These are phyloP conservation scores for Sclerotiophoma versabilis DNA, from an alignment of 2,329 filamentous ascomycete species.

Conservation along the genomic window DNA sequence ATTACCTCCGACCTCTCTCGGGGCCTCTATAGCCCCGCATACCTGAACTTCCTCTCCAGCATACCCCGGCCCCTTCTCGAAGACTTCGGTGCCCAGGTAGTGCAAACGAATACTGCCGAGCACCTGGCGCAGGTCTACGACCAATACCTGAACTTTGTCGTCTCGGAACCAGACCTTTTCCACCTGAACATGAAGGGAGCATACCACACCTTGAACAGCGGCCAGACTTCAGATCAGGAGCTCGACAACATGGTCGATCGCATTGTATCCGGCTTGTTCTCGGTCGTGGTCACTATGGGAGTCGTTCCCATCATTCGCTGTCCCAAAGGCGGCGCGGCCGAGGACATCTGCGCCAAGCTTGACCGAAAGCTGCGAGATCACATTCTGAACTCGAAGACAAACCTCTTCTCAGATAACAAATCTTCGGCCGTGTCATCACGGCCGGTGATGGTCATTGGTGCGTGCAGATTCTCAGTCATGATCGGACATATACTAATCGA, in stretches of 20 bases:
- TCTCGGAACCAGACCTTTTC: slow-evolving; percentile 94
- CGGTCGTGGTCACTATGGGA: slow-evolving; percentile 98
- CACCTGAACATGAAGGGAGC: slow-evolving; percentile 92
- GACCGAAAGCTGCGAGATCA: slow-evolving; percentile 96
- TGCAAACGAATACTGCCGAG: slow-evolving; percentile 82
- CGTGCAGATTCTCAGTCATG: slow-evolving; percentile 67
- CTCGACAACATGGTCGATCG: slow-evolving; percentile 86
- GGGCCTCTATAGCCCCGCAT: slow-evolving; percentile 84
- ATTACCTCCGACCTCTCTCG: slow-evolving; percentile 88
- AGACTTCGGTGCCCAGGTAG: slow-evolving; percentile 91
- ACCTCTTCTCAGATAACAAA: slow-evolving; percentile 82
- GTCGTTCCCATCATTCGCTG: slow-evolving; percentile 95
- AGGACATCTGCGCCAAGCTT: slow-evolving; percentile 91
- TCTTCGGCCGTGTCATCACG: slow-evolving; percentile 68
- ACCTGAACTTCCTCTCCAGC: slow-evolving; percentile 96
- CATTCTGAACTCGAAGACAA: slow-evolving; percentile 96
- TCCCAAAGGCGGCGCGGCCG: slow-evolving; percentile 89
- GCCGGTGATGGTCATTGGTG: slow-evolving; percentile 89
- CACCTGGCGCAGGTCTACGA: slow-evolving; percentile 92
- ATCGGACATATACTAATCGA: background rate
- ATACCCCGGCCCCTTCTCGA: slow-evolving; percentile 89
- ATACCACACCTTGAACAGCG: slow-evolving; percentile 97
- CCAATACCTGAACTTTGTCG: slow-evolving; percentile 97
- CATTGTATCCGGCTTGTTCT: slow-evolving; percentile 96
- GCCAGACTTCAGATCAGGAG: slow-evolving; percentile 86